phyloP scores from a whole-genome alignment of 805 yeast genomes.

The Candida succiphila region DNA sequence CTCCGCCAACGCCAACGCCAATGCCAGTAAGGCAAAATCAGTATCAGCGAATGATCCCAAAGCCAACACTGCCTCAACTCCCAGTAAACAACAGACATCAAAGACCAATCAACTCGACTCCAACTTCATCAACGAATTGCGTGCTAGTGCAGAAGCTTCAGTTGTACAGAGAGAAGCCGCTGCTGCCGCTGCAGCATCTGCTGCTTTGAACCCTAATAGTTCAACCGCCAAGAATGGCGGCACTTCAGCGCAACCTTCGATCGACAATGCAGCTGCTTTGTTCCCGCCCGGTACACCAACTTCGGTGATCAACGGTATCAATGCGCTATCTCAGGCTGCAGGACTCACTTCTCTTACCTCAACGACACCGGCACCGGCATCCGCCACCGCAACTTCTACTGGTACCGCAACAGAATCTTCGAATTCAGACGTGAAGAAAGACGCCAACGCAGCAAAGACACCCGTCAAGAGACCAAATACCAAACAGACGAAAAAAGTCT shows the following conservation, averaged over 20 bases:
- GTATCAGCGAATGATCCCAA: constrained; percentile 1
- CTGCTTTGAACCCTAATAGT: constrained; percentile 6
- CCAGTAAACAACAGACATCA: neutral
- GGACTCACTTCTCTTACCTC: constrained; percentile 1
- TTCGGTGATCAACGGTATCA: constrained; percentile 6
- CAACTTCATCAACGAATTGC: constrained; percentile 17
- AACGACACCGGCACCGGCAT: neutral
- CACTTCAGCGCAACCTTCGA: neutral
- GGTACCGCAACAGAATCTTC: constrained; percentile 1
- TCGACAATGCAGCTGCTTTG: neutral
- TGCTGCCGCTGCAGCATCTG: constrained; percentile 15
- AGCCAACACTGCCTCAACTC: neutral
- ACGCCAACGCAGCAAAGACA: neutral
- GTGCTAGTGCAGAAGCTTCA: constrained; percentile 20
- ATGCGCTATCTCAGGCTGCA: constrained; percentile 8
- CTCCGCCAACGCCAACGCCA: neutral
- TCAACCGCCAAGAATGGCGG: neutral
- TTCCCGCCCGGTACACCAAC: constrained; percentile 2
- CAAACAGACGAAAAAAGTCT: constrained; percentile 52
- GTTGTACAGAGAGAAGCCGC: constrained; percentile 18
- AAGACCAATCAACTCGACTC: constrained; percentile 10
- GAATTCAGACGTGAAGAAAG: neutral
- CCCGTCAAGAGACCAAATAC: constrained; percentile 29
- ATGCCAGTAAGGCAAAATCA: neutral
- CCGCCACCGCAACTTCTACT: neutral